Evolutionary conservation across 257 asterid genomes (phyloP), one percentile per base, ranked within the genome.

Genomic region (Solanum neorickii): DNA sequence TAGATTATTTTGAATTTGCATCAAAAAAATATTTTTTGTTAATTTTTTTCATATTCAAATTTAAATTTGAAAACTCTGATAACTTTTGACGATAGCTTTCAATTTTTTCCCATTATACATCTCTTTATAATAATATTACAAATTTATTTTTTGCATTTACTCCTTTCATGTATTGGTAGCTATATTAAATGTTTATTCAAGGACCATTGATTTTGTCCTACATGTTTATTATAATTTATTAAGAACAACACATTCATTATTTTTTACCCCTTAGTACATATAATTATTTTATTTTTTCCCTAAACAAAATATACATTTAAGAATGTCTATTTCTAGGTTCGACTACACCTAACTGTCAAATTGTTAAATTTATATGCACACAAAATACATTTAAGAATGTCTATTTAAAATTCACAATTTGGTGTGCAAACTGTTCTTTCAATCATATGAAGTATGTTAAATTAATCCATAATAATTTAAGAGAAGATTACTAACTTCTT

Each of bases 11-110:
- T 1, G 9, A 15, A 15, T 49, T 49, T 1, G 3, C 1, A 0
- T 15, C 1, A 3, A 0, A 16, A 52, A 52, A 15, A 49, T 9
- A 49, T 1, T 15, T 0, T 49, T 0, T 15, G 5, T 49, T 49
- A 2, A 2, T 52, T 6, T 2, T 52, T 52, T 6, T 52, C 1
- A 52, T 52, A 16, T 16, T 0, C 10, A 52, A 16, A 52, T 0
- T 52, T 1, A 52, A 52, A 52, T 16, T 52, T 0, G 0, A 52
- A 0, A 16, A 2, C 0, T 52, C 0, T 52, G 0, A 52, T 52
- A 16, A 16, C 60, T 9, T 23, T 6, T 49, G 60, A 3, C 2
- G 23, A 9, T 52, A 52, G 5, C 65, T 56, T 18, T 0, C 11
- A 3, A 18, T 0, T 0, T 2, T 18, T 56, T 21, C 15, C 62